Conservation (phyloP, 768 basidiomycete genomes). For the Lactifluus rugatus region DNA sequence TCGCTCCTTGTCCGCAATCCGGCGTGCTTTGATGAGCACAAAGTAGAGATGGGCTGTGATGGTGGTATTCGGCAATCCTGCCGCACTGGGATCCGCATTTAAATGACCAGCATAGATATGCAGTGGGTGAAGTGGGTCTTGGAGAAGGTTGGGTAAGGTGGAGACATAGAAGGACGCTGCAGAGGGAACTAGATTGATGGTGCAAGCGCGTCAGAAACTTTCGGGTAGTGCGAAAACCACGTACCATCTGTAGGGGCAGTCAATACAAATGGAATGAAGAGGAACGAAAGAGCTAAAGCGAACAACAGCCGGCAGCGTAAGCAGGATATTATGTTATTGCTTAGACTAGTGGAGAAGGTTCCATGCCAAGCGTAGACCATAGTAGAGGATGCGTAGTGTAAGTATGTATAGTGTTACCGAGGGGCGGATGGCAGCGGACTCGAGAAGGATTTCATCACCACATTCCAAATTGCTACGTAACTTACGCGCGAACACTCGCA, state of each 20-base stretch:
- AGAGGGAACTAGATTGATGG: constrained; percentile 46
- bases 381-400: no score
- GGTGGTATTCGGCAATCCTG: constrained; percentile 41
- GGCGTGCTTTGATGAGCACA: constrained; percentile 78
- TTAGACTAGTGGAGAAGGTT: not conserved
- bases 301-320: not conserved
- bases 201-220: not conserved
- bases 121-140: constrained; percentile 60
- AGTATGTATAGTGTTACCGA: no score
- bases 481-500: not conserved
- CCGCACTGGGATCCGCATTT: constrained; percentile 59
- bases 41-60: constrained; percentile 79
- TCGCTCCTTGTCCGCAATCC: constrained; percentile 81
- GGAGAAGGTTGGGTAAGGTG: constrained; percentile 63
- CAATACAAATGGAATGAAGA: not conserved
- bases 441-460: no score
- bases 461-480: no score
- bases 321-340: not conserved
- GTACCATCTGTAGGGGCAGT: constrained; percentile 19
- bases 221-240: not conserved
- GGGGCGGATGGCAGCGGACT: no score
- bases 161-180: constrained; percentile 81
- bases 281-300: not conserved
- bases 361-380: no score
- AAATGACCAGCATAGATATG: constrained; percentile 80